A percentile compares a stretch with the other conserved stretches of the same genome.
Evolutionary conservation across 768 basidiomycete genomes (phyloP).

Genomic region (Podaxis mareebaensis): DNA sequence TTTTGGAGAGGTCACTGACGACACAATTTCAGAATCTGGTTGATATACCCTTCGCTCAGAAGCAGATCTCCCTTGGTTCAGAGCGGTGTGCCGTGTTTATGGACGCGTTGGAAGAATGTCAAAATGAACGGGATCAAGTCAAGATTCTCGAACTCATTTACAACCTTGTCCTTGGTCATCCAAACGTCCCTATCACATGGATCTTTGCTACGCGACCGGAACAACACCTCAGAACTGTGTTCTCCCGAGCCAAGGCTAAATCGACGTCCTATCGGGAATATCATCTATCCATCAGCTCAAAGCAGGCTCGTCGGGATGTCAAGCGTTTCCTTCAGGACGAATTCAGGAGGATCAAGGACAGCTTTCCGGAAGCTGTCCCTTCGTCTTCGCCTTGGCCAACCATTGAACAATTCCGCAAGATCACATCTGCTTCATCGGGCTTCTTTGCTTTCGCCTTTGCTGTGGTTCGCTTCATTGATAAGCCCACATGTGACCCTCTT

Average conservation of each 20-base stretch:
- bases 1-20: not conserved
- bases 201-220: not conserved
- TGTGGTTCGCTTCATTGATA: not conserved
- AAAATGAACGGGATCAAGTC: not conserved
- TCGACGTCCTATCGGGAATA: not conserved
- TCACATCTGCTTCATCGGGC: not conserved
- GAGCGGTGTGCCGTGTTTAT: not conserved
- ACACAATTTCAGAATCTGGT: not conserved
- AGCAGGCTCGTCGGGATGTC: not conserved
- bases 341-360: not conserved
- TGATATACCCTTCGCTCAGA: not conserved
- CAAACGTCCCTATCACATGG: not conserved
- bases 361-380: not conserved
- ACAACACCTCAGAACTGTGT: not conserved
- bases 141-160: constrained; percentile 1
- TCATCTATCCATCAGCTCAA: not conserved
- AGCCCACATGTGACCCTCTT: not conserved
- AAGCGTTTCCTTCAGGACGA: not conserved
- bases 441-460: not conserved
- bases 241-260: not conserved
- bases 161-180: not conserved
- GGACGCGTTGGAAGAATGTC: not conserved
- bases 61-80: not conserved
- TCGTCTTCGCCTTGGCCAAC: constrained; percentile 4
- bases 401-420: not conserved